Conservation (phyloP, 257 asterid species). For the Hygrophila difformis region DNA sequence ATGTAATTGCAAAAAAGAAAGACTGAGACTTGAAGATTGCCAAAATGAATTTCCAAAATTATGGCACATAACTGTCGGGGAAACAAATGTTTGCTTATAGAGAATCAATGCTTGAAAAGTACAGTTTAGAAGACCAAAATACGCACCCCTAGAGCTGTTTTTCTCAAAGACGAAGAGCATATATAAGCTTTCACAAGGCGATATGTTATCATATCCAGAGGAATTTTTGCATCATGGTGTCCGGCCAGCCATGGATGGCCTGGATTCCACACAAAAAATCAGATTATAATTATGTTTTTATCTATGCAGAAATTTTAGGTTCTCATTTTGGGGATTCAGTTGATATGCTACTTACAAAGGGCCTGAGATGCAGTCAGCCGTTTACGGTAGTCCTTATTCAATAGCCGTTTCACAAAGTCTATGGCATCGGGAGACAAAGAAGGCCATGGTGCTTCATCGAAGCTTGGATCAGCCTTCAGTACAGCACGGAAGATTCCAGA, state of each 20-base stretch:
- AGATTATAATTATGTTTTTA: background rate
- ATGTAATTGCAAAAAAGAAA: too few species aligned
- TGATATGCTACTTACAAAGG: constrained; percentile 25
- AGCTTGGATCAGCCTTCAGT: constrained; percentile 42
- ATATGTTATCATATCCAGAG: constrained; percentile 75
- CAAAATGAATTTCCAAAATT: too few species aligned
- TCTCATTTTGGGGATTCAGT: background rate
- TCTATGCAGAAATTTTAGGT: background rate
- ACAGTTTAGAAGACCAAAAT: constrained; percentile 4
- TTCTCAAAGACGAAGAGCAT: constrained; percentile 78
- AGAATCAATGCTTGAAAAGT: background rate
- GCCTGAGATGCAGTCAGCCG: constrained; percentile 57
- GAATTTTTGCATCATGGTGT: constrained; percentile 68
- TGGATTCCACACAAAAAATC: constrained; percentile 20
- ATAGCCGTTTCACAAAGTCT: constrained; percentile 41
- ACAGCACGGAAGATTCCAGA: constrained; percentile 69
- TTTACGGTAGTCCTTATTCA: constrained; percentile 51
- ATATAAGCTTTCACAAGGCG: constrained; percentile 81
- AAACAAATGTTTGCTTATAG: background rate
- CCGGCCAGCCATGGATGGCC: constrained; percentile 98
- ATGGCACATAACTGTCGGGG: background rate
- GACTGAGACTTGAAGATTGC: too few species aligned
- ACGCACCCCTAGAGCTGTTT: constrained; percentile 81
- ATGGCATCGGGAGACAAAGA: constrained; percentile 37
- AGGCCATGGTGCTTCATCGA: constrained; percentile 52